Percentiles rank a stretch among this genome's conserved stretches.
Conservation (phyloP, 1,284 basidiomycete genomes). For the Somion occarium region DNA sequence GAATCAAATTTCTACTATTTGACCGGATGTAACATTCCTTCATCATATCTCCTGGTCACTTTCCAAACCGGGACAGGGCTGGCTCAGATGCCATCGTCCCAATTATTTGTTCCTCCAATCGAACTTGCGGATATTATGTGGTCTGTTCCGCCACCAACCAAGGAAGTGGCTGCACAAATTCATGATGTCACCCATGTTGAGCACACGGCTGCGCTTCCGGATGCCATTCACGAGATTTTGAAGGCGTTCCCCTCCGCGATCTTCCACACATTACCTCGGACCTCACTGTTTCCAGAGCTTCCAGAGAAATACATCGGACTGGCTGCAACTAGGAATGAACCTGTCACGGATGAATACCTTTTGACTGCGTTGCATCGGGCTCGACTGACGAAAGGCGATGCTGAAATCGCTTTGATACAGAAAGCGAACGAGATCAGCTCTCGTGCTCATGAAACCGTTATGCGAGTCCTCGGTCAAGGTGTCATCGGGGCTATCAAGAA, state of each 20-base stretch:
- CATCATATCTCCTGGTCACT: constrained; percentile 61
- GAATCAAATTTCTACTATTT: constrained; percentile 91
- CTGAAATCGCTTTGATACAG: constrained; percentile 71
- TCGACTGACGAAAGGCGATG: constrained; percentile 69
- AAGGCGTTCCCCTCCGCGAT: constrained; percentile 56
- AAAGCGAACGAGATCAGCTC: constrained; percentile 83
- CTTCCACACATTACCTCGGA: constrained; percentile 56
- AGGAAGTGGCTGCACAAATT: constrained; percentile 47
- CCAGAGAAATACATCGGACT: constrained; percentile 37
- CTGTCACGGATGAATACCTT: constrained; percentile 54
- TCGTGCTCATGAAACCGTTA: constrained; percentile 83
- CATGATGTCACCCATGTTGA: constrained; percentile 59
- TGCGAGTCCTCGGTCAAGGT: constrained; percentile 81
- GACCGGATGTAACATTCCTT: constrained; percentile 72
- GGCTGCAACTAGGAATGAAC: constrained; percentile 31
- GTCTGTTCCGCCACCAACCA: constrained; percentile 78
- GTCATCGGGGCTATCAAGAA: constrained; percentile 52
- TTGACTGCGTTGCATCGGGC: constrained; percentile 72
- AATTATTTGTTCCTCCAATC: constrained; percentile 73
- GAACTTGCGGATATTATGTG: constrained; percentile 77
- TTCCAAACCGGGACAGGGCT: constrained; percentile 49
- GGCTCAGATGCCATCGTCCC: constrained; percentile 41
- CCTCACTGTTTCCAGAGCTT: constrained; percentile 52
- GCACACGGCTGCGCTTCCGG: constrained; percentile 44
- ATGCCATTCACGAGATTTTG: constrained; percentile 47